Base-by-base conservation (phyloP, 805 yeast species). In the Komagataella pastoris region DNA sequence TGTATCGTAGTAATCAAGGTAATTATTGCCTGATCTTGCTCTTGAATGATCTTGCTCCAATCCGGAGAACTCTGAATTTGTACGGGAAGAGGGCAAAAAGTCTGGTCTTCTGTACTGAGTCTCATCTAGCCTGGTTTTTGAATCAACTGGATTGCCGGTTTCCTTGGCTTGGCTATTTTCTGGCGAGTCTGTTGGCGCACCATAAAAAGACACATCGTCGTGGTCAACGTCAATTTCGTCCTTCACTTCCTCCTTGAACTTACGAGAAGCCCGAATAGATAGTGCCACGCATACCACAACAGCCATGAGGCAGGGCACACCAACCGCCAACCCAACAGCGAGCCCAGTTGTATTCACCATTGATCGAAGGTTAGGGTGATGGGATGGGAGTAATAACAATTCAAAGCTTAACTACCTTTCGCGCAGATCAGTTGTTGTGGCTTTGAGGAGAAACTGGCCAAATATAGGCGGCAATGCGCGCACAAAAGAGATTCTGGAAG, bases 221-320 rank as follows among this genome's bases (percentile, higher is more conserved):
- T 46, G 47, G 56, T 71, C 74, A 52, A 70, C 59, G 40, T 59
- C 61, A 40, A 59, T 55, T 59, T 63, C 59, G 5, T 52, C 56
- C 48, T 58, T 63, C 54, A 70, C 73, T 54, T 70, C 75, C 48
- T 58, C 58, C 17, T 59, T 58, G 23, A 63, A 55, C 24, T 60
- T 58, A 8, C 61, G 57, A 24, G 59, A 55, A 56, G 66, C 70
- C 19, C 66, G 55, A 49, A 57, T 55, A 46, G 65, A 65, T 45
- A 71, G 54, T 56, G 60, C 57, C n/a, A 57, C 47, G 36, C 67
- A 52, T 17, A 66, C 55, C 12, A 59, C 17, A 12, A 67, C 45
- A 23, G 71, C 68, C 18, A 64, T 30, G 3, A 55, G 49, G n/a
- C 65, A 53, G 6, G 75, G 75, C 24, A 70, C 59, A n/a, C 71